Evolutionary conservation across 768 basidiomycete genomes (phyloP), one percentile per base, ranked within the genome.

Genomic region (Hydnum rufescens): DNA sequence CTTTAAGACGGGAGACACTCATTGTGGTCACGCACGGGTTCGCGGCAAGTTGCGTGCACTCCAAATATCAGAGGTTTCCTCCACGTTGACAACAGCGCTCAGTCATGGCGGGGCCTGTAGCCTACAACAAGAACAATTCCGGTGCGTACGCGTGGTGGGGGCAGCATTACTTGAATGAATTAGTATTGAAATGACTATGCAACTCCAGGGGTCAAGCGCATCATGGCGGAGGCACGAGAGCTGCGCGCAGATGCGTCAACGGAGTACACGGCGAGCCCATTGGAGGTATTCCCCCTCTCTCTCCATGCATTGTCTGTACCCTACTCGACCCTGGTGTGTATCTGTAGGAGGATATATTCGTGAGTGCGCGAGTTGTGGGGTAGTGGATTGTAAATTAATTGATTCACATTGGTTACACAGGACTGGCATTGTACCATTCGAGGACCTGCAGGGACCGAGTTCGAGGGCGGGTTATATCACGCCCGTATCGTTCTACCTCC

Each of bases 361-460:
- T 86, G 64, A 63, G 82, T 70, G 55, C 34, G 4, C 47, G 3
- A 3, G 13, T 25, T 47, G 13, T 16, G 44, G 8, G 26, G 13
- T 28, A 26, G 26, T 47, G 8, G n/a, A n/a, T n/a, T n/a, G n/a
- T n/a, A n/a, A n/a, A 42, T 51, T 5, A 32, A 22, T n/a, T 53
- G 51, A 32, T n/a, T 55, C n/a, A 53, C 58, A 58, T n/a, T n/a
- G n/a, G n/a, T n/a, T n/a, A n/a, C n/a, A 6, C 66, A 80, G 70
- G 76, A 92, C 71, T 97, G 93, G 93, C 92, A 96, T 62, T 95
- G 89, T 62, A 96, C 93, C n/a, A 72, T 97, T 51, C 79, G 88
- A 55, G 93, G 92, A 2, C 77, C 90, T 1, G 61, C 73, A 13
- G 86, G 79, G 16, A 90, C 88, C 32, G 90, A 96, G 63, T 97